phyloP scores from a whole-genome alignment of 1,284 basidiomycete genomes.

The Tranzscheliella williamsii region DNA sequence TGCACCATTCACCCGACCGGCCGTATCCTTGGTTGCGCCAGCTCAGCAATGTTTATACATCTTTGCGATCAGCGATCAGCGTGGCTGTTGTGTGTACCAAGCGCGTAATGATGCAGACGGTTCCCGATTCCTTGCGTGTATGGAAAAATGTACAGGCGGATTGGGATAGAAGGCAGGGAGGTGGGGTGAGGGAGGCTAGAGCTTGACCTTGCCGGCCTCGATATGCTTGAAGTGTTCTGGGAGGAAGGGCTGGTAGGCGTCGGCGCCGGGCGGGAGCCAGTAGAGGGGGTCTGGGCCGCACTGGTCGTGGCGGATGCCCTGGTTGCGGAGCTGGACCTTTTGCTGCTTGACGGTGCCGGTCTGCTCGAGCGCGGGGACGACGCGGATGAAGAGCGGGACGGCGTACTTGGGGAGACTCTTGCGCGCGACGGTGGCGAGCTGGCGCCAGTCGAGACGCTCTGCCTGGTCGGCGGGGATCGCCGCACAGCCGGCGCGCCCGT shows the following conservation, averaged over 20 bases:
- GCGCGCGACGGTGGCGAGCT: slow-evolving; percentile 47
- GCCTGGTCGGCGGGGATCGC: slow-evolving; percentile 50
- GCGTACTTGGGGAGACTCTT: slow-evolving; percentile 60
- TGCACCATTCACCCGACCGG: too few species aligned
- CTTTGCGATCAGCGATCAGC: too few species aligned
- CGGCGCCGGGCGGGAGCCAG: slow-evolving; percentile 48
- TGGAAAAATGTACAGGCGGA: too few species aligned
- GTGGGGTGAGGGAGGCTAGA: slow-evolving; percentile 13
- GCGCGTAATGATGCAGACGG: too few species aligned
- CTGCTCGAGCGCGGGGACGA: slow-evolving; percentile 53
- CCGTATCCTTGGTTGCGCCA: too few species aligned
- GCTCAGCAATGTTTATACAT: too few species aligned
- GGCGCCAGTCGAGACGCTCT: slow-evolving; percentile 39
- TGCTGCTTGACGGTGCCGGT: slow-evolving; percentile 60
- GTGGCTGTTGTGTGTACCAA: too few species aligned
- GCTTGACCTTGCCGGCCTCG: slow-evolving; percentile 44
- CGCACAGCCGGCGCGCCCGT: slow-evolving; percentile 61
- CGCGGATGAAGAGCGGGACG: slow-evolving; percentile 59
- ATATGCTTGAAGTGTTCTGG: slow-evolving; percentile 38
- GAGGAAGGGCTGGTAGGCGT: slow-evolving; percentile 46
- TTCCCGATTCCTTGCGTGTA: too few species aligned
- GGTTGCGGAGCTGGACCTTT: slow-evolving; percentile 57
- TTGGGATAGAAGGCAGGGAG: too few species aligned
- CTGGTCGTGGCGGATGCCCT: slow-evolving; percentile 58
- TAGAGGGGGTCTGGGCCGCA: slow-evolving; percentile 39